Evolutionary conservation across 495 filamentous ascomycete species (phyloP).

Genomic region (Trichoderma parareesei): DNA sequence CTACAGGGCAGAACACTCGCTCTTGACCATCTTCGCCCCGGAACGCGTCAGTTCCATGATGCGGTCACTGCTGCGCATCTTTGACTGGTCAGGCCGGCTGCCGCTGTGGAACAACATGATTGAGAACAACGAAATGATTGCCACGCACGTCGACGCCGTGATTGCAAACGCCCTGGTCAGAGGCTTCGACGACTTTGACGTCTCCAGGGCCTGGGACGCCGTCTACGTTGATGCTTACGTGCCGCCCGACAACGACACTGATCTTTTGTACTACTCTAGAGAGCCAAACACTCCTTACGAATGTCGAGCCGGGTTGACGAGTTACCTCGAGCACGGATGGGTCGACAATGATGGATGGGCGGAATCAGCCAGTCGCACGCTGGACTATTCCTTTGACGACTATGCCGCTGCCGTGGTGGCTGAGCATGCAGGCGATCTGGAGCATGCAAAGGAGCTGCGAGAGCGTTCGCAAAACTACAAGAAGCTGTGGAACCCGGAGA

Average conservation of each 20-base stretch:
- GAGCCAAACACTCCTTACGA: constrained; percentile 26
- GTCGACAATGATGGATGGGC: constrained; percentile 27
- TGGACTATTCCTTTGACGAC: constrained; percentile 27
- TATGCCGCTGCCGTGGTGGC: constrained; percentile 25
- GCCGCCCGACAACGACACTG: constrained; percentile 25
- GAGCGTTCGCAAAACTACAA: constrained; percentile 22
- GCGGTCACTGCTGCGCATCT: constrained; percentile 23
- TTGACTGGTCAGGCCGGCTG: constrained; percentile 25
- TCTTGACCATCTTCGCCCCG: constrained; percentile 23
- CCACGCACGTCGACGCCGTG: constrained; percentile 27
- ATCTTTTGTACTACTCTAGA: constrained; percentile 24
- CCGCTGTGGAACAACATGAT: constrained; percentile 29
- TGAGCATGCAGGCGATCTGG: constrained; percentile 15
- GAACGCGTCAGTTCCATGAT: constrained; percentile 26
- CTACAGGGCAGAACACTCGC: constrained; percentile 25
- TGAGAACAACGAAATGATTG: constrained; percentile 30
- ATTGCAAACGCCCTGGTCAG: constrained; percentile 24
- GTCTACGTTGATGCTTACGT: constrained; percentile 24
- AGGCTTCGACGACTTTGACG: constrained; percentile 25
- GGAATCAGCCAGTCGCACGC: constrained; percentile 24
- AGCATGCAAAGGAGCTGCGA: constrained; percentile 13
- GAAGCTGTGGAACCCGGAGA: constrained; percentile 23
- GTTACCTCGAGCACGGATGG: constrained; percentile 28
- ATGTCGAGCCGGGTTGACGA: constrained; percentile 23
- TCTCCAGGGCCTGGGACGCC: constrained; percentile 24